Percentiles rank a stretch among this genome's conserved stretches.
These are phyloP conservation scores for Pseudocercospora cruenta DNA, from an alignment of 2,329 filamentous ascomycete genomes.

Conservation along the genomic window DNA sequence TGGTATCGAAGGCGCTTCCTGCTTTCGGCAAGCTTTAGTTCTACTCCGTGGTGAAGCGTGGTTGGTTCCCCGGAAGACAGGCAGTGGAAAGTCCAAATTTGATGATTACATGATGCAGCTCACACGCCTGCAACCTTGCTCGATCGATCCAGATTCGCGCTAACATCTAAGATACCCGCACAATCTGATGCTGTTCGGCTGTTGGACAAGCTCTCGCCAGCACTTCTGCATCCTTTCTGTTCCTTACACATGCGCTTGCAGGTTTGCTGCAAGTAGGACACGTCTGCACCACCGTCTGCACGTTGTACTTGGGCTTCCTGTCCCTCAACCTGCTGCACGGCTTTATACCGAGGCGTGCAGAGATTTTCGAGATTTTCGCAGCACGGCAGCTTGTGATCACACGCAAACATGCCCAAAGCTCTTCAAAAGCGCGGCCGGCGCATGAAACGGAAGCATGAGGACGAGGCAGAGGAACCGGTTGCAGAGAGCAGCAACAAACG, in stretches of 20 bases:
- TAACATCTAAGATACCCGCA: neutral
- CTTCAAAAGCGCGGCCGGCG: slow-evolving; percentile 62
- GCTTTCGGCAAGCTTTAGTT: neutral
- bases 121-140: neutral
- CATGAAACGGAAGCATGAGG: slow-evolving; percentile 57
- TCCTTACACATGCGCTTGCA: too few relatives aligned
- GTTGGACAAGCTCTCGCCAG: too few relatives aligned
- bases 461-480: slow-evolving; percentile 42
- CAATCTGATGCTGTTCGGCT: neutral
- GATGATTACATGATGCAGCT: too few relatives aligned
- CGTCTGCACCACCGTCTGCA: too few relatives aligned
- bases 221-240: too few relatives aligned
- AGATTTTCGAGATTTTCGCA: slow-evolving; percentile 18
- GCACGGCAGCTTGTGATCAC: slow-evolving; percentile 5
- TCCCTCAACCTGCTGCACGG: neutral
- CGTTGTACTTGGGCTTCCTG: neutral
- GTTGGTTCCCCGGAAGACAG: neutral
- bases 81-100: neutral
- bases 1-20: neutral
- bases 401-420: slow-evolving; percentile 59
- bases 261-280: too few relatives aligned
- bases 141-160: neutral
- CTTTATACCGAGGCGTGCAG: neutral
- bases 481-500: slow-evolving; percentile 44
- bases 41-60: neutral